These are phyloP conservation scores for Trichoderma lentiforme DNA, from an alignment of 2,329 filamentous ascomycete genomes.

Conservation along the genomic window DNA sequence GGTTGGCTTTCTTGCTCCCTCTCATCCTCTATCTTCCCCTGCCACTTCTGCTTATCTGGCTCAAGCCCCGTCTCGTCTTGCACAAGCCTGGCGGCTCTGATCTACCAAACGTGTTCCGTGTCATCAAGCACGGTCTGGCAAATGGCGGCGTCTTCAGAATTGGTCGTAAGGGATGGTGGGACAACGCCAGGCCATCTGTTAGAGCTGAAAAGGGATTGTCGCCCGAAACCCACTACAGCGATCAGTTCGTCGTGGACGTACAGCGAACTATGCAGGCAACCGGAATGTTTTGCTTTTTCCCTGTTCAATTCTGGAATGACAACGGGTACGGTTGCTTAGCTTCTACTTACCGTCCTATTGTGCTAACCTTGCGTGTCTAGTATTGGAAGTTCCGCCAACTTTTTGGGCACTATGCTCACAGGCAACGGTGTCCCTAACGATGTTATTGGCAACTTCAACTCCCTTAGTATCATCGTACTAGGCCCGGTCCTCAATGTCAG, in stretches of 20 bases:
- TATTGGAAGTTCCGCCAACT: not conserved
- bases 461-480: slow-evolving; percentile 55
- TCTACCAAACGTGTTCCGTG: not conserved
- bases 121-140: not conserved
- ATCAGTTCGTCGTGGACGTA: slow-evolving; percentile 65
- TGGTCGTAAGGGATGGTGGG: not conserved
- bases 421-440: slow-evolving; percentile 57
- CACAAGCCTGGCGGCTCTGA: slow-evolving; percentile 38
- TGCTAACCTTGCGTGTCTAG: not conserved
- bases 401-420: slow-evolving; percentile 38
- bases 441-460: slow-evolving; percentile 57
- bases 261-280: slow-evolving; percentile 46
- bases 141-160: not conserved
- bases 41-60: slow-evolving; percentile 44
- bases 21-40: slow-evolving; percentile 35
- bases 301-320: slow-evolving; percentile 40
- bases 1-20: slow-evolving; percentile 45
- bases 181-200: not conserved
- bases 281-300: slow-evolving; percentile 41
- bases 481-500: slow-evolving; percentile 25
- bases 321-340: slow-evolving; percentile 25
- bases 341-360: not conserved
- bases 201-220: not conserved
- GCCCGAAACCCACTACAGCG: slow-evolving; percentile 37
- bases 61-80: slow-evolving; percentile 22